Base-by-base conservation (phyloP, 495 filamentous ascomycete genomes). In the Hypoxylon fuscum region DNA sequence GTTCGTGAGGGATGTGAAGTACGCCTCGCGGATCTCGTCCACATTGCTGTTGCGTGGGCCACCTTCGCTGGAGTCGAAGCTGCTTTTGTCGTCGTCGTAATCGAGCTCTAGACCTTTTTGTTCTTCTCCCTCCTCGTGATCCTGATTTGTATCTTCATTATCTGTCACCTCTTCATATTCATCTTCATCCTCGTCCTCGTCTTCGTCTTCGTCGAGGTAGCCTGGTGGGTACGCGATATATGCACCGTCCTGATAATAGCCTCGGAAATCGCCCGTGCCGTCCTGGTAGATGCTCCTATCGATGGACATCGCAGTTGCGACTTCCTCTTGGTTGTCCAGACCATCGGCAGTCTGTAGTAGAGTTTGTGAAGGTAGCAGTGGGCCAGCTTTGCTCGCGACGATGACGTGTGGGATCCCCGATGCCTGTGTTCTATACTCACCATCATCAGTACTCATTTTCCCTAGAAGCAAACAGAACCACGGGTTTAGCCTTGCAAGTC, bases 241-340 rank as follows among this genome's bases (percentile, higher is more conserved):
- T n/a, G 88, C 87, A 31, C 90, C 90, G 66, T 92, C 86, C 21
- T 81, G 67, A 64, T 90, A 90, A 64, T 82, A 87, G 2, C 86
- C 90, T 41, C 85, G 65, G 27, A 74, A 73, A 68, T 85, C 81
- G 47, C 77, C 81, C 18, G 71, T 62, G 50, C 72, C 76, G 51
- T 71, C 61, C 32, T 74, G 59, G 69, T 80, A 77, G 66, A 80
- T 72, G 55, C 73, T 72, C 50, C 74, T 64, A 70, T 74, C 79
- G 53, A 64, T 55, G 37, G 29, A 20, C 20, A 74, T 68, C 21
- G 71, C 72, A 3, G 52, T 53, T 32, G 62, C 71, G 20, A 73
- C 34, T 60, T 71, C 25, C 5, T 68, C 23, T 52, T 76, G 48
- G 21, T 58, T 15, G 20, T 50, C 51, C 22, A 63, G 63, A 8